Percentiles rank a stretch among this genome's conserved stretches.
These are phyloP conservation scores for Globisporangium iwayamae DNA, from an alignment of 352 stramenopile genomes.

Conservation along the genomic window DNA sequence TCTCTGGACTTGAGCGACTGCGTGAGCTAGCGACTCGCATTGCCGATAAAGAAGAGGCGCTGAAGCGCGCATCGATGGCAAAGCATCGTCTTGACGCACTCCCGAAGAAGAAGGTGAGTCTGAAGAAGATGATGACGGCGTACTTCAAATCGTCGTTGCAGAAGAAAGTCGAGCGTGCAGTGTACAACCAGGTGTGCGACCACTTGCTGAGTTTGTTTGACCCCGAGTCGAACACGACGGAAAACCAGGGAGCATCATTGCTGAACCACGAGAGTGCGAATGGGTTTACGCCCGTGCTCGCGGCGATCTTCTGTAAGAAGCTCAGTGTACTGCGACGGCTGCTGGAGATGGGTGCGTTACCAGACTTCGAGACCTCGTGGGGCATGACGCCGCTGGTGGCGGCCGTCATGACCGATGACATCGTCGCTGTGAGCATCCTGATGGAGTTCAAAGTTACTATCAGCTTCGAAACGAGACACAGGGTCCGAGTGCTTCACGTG, in stretches of 20 bases:
- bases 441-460: conserved; percentile 41
- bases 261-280: conserved; percentile 57
- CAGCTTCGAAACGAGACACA: conserved; percentile 29
- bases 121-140: conserved; percentile 28
- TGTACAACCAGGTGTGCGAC: conserved; percentile 40
- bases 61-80: conserved; percentile 23
- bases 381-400: conserved; percentile 58
- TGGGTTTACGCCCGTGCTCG: conserved; percentile 46
- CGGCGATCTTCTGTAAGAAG: conserved; percentile 38
- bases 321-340: conserved; percentile 35
- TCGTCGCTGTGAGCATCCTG: conserved; percentile 44
- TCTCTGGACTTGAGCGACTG: conserved; percentile 26
- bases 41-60: conserved; percentile 23
- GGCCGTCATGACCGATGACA: conserved; percentile 37
- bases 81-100: conserved; percentile 44
- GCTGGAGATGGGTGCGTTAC: conserved; percentile 42
- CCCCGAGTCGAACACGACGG: background rate
- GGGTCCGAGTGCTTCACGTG: conserved; percentile 36
- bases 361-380: conserved; percentile 32
- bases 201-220: conserved; percentile 40
- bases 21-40: conserved; percentile 33
- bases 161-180: conserved; percentile 44
- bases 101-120: conserved; percentile 26
- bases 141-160: conserved; percentile 27
- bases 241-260: conserved; percentile 5